These are phyloP conservation scores for Prunus fruticosa DNA, from an alignment of 306 rosid species.

Conservation along the genomic window DNA sequence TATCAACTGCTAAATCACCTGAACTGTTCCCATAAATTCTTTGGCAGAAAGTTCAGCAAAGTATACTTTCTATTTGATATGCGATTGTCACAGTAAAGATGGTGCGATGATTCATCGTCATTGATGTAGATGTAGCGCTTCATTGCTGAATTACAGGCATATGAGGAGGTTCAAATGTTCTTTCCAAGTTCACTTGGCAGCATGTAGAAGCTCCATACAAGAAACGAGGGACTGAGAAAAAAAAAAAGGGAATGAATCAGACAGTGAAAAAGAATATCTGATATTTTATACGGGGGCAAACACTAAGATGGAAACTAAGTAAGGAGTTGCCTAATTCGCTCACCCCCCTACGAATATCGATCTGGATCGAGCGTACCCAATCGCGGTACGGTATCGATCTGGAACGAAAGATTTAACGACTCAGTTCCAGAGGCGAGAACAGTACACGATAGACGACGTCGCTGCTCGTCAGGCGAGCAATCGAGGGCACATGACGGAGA, in stretches of 20 bases:
- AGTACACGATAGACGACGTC: too few species aligned
- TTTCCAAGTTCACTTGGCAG: constrained; percentile 12
- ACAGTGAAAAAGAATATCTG: not conserved
- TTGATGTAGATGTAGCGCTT: constrained; percentile 85
- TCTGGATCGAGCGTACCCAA: too few species aligned
- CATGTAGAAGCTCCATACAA: constrained; percentile 15
- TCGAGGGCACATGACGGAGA: too few species aligned
- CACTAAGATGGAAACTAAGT: not conserved
- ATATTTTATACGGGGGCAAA: not conserved
- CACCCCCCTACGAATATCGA: too few species aligned
- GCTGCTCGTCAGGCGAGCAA: too few species aligned
- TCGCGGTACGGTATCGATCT: too few species aligned
- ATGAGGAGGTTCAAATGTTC: constrained; percentile 13
- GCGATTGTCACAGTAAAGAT: constrained; percentile 70
- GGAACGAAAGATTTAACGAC: too few species aligned
- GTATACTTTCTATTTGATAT: constrained; percentile 91
- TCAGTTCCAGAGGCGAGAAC: too few species aligned
- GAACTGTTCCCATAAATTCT: constrained; percentile 97
- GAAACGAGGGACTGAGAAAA: not conserved
- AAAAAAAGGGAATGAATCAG: not conserved
- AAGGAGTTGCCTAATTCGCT: not conserved
- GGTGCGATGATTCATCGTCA: constrained; percentile 66
- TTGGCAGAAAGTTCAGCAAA: constrained; percentile 81
- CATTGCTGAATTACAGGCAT: constrained; percentile 53
- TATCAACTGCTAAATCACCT: constrained; percentile 50